Evolutionary conservation across 2,329 filamentous ascomycete species (phyloP).

Genomic region (Aspergillus tubingensis): DNA sequence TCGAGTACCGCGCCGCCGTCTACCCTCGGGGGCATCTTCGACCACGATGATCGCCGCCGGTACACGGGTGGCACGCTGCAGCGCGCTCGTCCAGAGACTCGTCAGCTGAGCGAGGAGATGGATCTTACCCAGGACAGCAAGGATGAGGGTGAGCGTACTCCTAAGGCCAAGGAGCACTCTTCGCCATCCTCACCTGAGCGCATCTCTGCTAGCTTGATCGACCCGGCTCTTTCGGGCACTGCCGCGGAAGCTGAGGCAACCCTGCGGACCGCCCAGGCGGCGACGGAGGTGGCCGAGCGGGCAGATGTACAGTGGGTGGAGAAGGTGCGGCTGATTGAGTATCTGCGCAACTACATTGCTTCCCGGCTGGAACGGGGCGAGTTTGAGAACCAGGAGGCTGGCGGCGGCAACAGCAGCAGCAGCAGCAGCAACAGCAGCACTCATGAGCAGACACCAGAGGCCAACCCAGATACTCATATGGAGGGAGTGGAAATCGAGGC

Average conservation of each 20-base stretch:
- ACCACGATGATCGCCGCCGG: slow-evolving; percentile 61
- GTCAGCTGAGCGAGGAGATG: slow-evolving; percentile 36
- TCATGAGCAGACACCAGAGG: slow-evolving; percentile 21
- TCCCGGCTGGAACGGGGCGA: slow-evolving; percentile 57
- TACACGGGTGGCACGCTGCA: slow-evolving; percentile 64
- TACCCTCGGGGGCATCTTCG: slow-evolving; percentile 61
- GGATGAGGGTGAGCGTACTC: slow-evolving; percentile 36
- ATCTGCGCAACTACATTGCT: slow-evolving; percentile 59
- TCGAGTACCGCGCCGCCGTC: slow-evolving; percentile 61
- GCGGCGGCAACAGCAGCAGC: not conserved
- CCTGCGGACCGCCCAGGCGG: slow-evolving; percentile 39
- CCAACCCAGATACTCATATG: slow-evolving; percentile 26
- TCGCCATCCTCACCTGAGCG: slow-evolving; percentile 22
- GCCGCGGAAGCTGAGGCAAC: slow-evolving; percentile 36
- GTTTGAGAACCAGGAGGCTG: slow-evolving; percentile 36
- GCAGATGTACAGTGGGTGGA: slow-evolving; percentile 62
- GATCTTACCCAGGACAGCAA: slow-evolving; percentile 37
- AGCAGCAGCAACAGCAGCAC: slow-evolving; percentile 3
- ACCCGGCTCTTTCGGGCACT: slow-evolving; percentile 42
- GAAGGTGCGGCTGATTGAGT: slow-evolving; percentile 65
- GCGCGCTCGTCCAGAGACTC: slow-evolving; percentile 50
- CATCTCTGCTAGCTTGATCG: slow-evolving; percentile 44
- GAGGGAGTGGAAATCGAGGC: slow-evolving; percentile 42
- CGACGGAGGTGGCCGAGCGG: slow-evolving; percentile 43
- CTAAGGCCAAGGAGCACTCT: slow-evolving; percentile 30